phyloP scores from a whole-genome alignment of 352 stramenopile genomes.

The Globisporangium cederbergense region DNA sequence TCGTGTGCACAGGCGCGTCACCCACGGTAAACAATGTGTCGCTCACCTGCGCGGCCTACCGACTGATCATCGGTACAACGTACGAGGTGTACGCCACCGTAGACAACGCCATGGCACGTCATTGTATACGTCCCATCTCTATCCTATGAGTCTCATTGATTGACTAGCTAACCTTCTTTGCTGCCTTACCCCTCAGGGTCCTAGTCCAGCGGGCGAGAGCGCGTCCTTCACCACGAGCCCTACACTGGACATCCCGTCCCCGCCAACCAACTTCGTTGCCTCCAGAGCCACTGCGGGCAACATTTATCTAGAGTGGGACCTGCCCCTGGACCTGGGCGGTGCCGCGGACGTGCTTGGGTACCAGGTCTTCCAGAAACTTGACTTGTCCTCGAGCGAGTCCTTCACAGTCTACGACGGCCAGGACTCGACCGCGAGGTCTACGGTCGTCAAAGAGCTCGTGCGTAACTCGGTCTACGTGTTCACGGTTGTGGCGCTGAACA shows the following conservation, averaged over 20 bases:
- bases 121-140: neutral
- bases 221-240: slow-evolving; percentile 23
- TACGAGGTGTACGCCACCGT: slow-evolving; percentile 51
- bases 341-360: slow-evolving; percentile 40
- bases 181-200: slow-evolving; percentile 20
- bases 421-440: slow-evolving; percentile 26
- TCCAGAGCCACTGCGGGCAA: slow-evolving; percentile 43
- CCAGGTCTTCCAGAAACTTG: slow-evolving; percentile 39
- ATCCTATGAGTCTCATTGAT: neutral
- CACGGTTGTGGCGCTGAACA: slow-evolving; percentile 41
- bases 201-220: slow-evolving; percentile 23
- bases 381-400: slow-evolving; percentile 18
- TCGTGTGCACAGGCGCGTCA: slow-evolving; percentile 7
- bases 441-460: slow-evolving; percentile 27
- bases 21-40: neutral
- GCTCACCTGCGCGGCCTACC: slow-evolving; percentile 31
- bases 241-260: slow-evolving; percentile 34
- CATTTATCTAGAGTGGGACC: slow-evolving; percentile 50
- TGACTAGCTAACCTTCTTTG: neutral
- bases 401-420: slow-evolving; percentile 56
- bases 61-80: slow-evolving; percentile 28
- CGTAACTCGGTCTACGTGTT: slow-evolving; percentile 38
- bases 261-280: slow-evolving; percentile 34
- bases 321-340: slow-evolving; percentile 46
- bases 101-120: slow-evolving; percentile 33